Percentiles rank a stretch among this genome's conserved stretches.
These are phyloP conservation scores for Thelephora ganbajun DNA, from an alignment of 768 basidiomycete genomes.

Conservation along the genomic window DNA sequence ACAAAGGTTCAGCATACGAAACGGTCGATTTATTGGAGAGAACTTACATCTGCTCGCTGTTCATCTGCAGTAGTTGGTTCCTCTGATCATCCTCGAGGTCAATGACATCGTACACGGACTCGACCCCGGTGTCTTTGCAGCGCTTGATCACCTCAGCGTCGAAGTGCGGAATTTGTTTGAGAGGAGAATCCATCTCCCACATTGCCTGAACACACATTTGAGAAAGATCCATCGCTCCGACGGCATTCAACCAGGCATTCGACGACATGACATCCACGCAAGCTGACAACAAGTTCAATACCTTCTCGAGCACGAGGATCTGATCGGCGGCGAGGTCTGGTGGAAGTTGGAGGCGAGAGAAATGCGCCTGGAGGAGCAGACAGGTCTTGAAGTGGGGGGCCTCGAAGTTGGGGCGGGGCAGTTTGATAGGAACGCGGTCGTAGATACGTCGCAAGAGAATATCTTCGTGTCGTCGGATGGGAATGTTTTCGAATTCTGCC, in stretches of 20 bases:
- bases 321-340: slow-evolving; percentile 93
- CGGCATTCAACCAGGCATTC: slow-evolving; percentile 86
- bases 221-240: slow-evolving; percentile 94
- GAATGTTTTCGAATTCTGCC: slow-evolving; percentile 88
- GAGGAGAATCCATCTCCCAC: slow-evolving; percentile 93
- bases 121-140: slow-evolving; percentile 69
- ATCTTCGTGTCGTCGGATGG: slow-evolving; percentile 92
- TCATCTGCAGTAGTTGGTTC: slow-evolving; percentile 72
- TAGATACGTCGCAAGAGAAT: slow-evolving; percentile 76
- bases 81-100: slow-evolving; percentile 93
- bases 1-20: slow-evolving; percentile 4
- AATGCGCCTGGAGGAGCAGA: slow-evolving; percentile 92
- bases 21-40: not conserved
- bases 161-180: slow-evolving; percentile 96
- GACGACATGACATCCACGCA: slow-evolving; percentile 98
- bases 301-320: slow-evolving; percentile 73
- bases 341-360: slow-evolving; percentile 83
- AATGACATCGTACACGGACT: slow-evolving; percentile 95
- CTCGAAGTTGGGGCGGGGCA: slow-evolving; percentile 73
- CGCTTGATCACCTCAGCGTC: slow-evolving; percentile 76
- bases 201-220: slow-evolving; percentile 98
- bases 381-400: slow-evolving; percentile 98
- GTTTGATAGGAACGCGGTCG: slow-evolving; percentile 93
- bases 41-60: slow-evolving; percentile 70
- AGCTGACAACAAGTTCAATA: slow-evolving; percentile 81